Evolutionary conservation across 306 rosid genomes (phyloP), one percentile per base, ranked within the genome.

Genomic region (Lotus japonicus): DNA sequence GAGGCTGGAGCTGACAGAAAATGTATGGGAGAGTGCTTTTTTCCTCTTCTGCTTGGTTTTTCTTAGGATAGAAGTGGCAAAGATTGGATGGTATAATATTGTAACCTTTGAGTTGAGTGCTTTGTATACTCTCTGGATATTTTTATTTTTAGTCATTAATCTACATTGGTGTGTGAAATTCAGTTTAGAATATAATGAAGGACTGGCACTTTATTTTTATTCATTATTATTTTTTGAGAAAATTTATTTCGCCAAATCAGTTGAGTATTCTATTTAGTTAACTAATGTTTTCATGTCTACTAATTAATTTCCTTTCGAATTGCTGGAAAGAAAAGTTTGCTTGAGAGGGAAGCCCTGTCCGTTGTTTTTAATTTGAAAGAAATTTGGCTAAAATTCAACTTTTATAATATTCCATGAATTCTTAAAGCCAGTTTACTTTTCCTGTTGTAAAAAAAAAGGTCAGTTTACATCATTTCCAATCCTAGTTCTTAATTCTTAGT

Each of bases 71-170:
- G 58, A 64, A 75, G 61, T 15, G 56, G 55, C 33, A 31, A 16
- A 44, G 9, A 13, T 53, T 10, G 56, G 74, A 70, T 60, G 75
- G 35, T 61, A 44, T 52, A 53, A 74, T 80, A 72, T 58, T 50
- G 61, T 66, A 61, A 14, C 17, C 19, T 15, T 53, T 35, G 19
- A 28, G 31, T 45, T 42, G 31, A n/a, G 65, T 52, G 73, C 39
- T 68, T 69, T 33, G 38, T 31, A 52, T 42, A 5, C 13, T 12
- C 13, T 12, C 45, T 31, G 10, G 14, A 7, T 64, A 17, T 58
- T 64, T 28, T 36, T 4, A 13, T 35, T 56, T 63, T 55, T 23
- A 28, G 11, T 9, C 6, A 23, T 39, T 36, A 31, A 31, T 3
- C 33, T 14, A 2, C 6, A 21, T 44, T 14, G 49, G 14, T 48